These are phyloP conservation scores for Trypanosomatidae sp. DNA, from an alignment of 208 protist genomes.

Conservation along the genomic window DNA sequence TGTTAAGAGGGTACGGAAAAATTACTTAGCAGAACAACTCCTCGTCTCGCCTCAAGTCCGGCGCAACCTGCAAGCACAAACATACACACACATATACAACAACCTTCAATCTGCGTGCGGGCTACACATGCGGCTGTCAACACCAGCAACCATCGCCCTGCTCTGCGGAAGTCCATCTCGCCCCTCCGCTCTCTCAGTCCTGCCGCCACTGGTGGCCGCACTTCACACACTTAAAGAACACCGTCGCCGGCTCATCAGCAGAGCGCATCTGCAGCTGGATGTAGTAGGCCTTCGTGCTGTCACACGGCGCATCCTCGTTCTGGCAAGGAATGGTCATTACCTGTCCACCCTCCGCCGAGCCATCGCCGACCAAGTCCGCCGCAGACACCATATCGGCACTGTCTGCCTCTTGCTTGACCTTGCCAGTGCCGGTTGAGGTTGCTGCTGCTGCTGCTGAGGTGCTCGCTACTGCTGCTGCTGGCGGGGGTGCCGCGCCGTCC, in stretches of 20 bases:
- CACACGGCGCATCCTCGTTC: constrained; percentile 81
- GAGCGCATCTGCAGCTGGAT: constrained; percentile 97
- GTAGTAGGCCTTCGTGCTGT: constrained; percentile 89
- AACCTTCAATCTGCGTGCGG: too few species aligned
- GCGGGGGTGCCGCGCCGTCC: not conserved
- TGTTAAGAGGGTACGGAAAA: too few species aligned
- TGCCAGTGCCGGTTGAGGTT: not conserved
- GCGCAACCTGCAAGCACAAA: too few species aligned
- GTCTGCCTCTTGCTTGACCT: too few species aligned
- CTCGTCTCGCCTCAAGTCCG: too few species aligned
- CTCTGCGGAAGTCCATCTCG: too few species aligned
- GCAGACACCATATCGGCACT: too few species aligned
- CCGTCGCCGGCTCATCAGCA: constrained; percentile 98
- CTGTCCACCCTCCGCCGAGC: constrained; percentile 67
- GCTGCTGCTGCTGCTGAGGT: not conserved
- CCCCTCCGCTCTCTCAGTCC: constrained; percentile 43
- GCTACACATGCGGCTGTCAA: too few species aligned
- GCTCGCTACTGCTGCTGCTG: not conserved
- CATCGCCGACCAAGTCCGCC: too few species aligned
- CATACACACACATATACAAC: too few species aligned
- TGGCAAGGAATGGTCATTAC: constrained; percentile 80
- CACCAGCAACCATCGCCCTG: too few species aligned
- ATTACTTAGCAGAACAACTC: too few species aligned
- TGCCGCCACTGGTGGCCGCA: constrained; percentile 94
- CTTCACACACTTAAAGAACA: constrained; percentile 95